Evolutionary conservation across 495 filamentous ascomycete species (phyloP), one percentile per base, ranked within the genome.

Genomic region (Mytilinidion resinicola): DNA sequence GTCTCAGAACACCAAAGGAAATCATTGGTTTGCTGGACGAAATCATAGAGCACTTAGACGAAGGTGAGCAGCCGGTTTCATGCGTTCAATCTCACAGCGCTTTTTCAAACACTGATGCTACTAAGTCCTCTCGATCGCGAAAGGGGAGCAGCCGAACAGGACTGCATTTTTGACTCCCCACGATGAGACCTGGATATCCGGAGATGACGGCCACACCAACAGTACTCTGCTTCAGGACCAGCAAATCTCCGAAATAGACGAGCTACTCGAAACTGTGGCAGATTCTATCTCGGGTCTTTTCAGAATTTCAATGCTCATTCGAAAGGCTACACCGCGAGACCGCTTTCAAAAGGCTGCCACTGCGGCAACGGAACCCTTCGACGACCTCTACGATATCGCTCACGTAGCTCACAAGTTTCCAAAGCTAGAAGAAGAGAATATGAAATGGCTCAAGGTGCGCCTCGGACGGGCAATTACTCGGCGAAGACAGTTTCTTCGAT

Each of bases 371-470:
- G 35, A 49, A 19, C 63, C 51, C 17, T 63, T 60, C 21, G 56
- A 68, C 52, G 52, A 53, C 5, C 51, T 11, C 21, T 66, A 60
- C 25, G 65, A 68, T 35, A 66, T 68, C 14, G 30, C 21, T 14
- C 65, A 68, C 55, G 65, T 68, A 6, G 42, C 55, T 7, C 35
- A 66, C 6, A 68, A 68, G 47, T 68, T 57, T 44, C 59, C 65
- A 8, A 14, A 33, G 11, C 33, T 66, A 14, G 51, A 49, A 15
- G 39, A 12, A 43, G 15, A 57, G 42, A 41, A 57, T 20, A 56
- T 48, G 17, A 0, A 60, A 19, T 53, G 62, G 59, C 57, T 64
- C 10, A 30, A 33, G 19, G 30, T 52, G 14, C 50, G 61, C 9
- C 35, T 64, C 4, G 61, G 61, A 14, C 51, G 38, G 36, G 61